Evolutionary conservation across 169 alveolate genomes (phyloP).

Genomic region (Plasmodium adleri): DNA sequence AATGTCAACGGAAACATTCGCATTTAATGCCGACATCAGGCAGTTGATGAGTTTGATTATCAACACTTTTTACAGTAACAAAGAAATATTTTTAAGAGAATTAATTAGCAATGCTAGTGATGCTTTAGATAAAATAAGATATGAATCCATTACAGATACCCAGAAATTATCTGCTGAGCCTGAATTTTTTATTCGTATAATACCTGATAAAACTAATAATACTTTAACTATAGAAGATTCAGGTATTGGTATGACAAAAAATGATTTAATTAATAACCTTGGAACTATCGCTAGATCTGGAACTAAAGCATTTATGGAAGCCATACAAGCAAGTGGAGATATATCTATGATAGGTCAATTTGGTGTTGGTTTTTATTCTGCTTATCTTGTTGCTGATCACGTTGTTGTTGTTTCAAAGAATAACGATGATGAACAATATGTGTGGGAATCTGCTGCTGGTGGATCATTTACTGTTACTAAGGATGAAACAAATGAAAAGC

Average conservation of each 20-base stretch:
- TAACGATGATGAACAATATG: slow-evolving; percentile 97
- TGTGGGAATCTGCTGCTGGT: slow-evolving; percentile 99
- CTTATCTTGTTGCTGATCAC: slow-evolving; percentile 99
- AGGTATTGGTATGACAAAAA: slow-evolving; percentile 99
- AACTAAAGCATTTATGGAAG: slow-evolving; percentile 99
- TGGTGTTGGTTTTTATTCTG: slow-evolving; percentile 99
- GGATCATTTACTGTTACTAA: slow-evolving; percentile 98
- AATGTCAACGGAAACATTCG: slow-evolving; percentile 92
- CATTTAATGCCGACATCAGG: slow-evolving; percentile 99
- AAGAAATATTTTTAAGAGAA: slow-evolving; percentile 99
- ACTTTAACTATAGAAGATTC: slow-evolving; percentile 98
- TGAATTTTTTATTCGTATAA: slow-evolving; percentile 94
- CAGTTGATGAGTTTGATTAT: slow-evolving; percentile 98
- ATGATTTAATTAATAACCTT: slow-evolving; percentile 96
- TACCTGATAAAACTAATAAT: slow-evolving; percentile 97
- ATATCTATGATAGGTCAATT: slow-evolving; percentile 99
- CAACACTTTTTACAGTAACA: slow-evolving; percentile 99
- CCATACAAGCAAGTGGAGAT: slow-evolving; percentile 97
- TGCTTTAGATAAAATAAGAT: slow-evolving; percentile 99
- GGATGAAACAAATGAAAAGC: slow-evolving; percentile 91
- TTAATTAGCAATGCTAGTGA: slow-evolving; percentile 99
- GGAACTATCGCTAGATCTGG: slow-evolving; percentile 99
- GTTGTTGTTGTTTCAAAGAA: slow-evolving; percentile 97
- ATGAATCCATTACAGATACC: slow-evolving; percentile 97
- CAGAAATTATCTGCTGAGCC: slow-evolving; percentile 94